Conservation (phyloP, 2,329 filamentous ascomycete genomes). For the Aspergillus sp. region DNA sequence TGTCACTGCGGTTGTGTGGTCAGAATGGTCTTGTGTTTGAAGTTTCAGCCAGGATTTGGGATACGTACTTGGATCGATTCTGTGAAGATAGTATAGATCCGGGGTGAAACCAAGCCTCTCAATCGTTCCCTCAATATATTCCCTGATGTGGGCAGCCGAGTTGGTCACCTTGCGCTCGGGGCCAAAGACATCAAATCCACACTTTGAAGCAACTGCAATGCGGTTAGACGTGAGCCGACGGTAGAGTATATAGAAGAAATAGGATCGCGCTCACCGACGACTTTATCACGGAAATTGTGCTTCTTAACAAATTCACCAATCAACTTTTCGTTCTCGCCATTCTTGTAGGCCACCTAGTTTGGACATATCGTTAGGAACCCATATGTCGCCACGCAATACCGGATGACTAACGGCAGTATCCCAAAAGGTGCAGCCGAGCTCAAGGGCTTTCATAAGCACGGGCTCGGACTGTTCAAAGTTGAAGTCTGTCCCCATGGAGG, state of each 20-base stretch:
- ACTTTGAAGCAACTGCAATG: conserved; percentile 53
- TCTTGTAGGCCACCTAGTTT: conserved; percentile 49
- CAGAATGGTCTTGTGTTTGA: neutral
- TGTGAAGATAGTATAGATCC: conserved; percentile 52
- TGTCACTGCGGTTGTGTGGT: conserved; percentile 31
- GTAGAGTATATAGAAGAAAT: neutral
- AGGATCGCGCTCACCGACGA: conserved; percentile 22
- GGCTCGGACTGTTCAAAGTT: conserved; percentile 53
- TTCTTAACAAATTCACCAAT: conserved; percentile 57
- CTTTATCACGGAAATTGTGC: conserved; percentile 55
- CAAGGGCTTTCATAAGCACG: conserved; percentile 53
- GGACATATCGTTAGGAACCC: no score
- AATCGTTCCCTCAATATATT: conserved; percentile 56
- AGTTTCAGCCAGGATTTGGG: neutral
- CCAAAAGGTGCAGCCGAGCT: conserved; percentile 53
- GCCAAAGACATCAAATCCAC: conserved; percentile 49
- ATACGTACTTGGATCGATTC: conserved; percentile 50
- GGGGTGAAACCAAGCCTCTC: conserved; percentile 54
- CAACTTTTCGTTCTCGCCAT: conserved; percentile 56
- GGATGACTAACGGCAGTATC: conserved; percentile 46
- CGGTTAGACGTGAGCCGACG: neutral
- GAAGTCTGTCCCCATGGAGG: conserved; percentile 49
- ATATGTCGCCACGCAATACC: no score
- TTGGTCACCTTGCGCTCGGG: conserved; percentile 45
- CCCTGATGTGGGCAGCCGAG: conserved; percentile 51